Percentiles rank a stretch among this genome's conserved stretches.
Conservation (phyloP, 176 grass and related monocot species). For the Aegilops bicornis region DNA sequence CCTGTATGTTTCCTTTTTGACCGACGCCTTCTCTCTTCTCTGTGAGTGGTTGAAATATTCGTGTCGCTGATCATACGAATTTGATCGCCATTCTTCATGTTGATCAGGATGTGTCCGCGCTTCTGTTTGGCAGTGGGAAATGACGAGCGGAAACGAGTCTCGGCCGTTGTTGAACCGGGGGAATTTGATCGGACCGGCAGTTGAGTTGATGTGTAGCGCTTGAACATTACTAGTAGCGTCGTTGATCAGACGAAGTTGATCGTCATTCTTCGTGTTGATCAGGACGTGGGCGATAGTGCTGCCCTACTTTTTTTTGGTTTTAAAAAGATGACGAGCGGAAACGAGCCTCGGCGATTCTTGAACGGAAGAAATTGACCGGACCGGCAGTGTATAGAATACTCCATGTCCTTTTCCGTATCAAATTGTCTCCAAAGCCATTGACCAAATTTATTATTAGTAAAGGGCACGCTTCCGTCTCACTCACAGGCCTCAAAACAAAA, state of each 20-base stretch:
- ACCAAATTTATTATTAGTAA: constrained; percentile 11
- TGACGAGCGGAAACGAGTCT: background rate
- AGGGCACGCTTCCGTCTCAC: background rate
- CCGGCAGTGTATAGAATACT: background rate
- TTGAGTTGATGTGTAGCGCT: no score
- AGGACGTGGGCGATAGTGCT: background rate
- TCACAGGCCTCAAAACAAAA: background rate
- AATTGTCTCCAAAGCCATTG: background rate
- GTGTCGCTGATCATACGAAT: background rate
- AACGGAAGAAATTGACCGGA: background rate
- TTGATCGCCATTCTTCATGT: background rate
- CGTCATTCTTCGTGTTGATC: background rate
- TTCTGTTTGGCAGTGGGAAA: background rate
- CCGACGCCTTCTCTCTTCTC: background rate
- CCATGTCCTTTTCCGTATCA: background rate
- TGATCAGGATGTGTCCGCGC: background rate
- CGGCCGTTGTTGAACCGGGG: background rate
- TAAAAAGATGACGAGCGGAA: background rate
- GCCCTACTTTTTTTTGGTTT: no score
- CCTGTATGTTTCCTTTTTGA: no score
- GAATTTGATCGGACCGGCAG: constrained; percentile 8
- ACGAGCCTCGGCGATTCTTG: constrained; percentile 14
- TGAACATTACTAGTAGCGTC: no score
- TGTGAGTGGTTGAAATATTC: background rate
- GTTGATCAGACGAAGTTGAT: background rate